These are phyloP conservation scores for Cordyceps farinosa DNA, from an alignment of 2,329 filamentous ascomycete genomes.

Conservation along the genomic window DNA sequence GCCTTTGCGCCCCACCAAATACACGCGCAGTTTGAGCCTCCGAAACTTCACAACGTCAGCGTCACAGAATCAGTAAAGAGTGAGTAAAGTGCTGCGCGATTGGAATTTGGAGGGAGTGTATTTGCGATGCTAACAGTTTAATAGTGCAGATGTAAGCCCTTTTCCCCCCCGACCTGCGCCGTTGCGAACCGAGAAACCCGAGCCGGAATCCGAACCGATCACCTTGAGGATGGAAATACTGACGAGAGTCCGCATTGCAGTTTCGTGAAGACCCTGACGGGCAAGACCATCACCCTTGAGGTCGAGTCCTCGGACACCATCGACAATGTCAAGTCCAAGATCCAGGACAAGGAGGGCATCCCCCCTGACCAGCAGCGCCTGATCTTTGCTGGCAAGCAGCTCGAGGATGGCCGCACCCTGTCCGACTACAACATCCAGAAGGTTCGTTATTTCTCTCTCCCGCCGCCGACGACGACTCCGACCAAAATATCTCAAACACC, in stretches of 20 bases:
- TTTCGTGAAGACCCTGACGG: slow-evolving; percentile 99
- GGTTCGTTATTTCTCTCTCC: slow-evolving; percentile 51
- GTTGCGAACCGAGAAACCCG: neutral
- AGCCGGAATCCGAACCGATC: neutral
- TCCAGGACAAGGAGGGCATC: slow-evolving; percentile 99
- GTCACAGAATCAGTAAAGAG: slow-evolving; percentile 55
- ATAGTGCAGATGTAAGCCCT: slow-evolving; percentile 84
- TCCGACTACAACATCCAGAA: slow-evolving; percentile 99
- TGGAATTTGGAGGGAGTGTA: neutral
- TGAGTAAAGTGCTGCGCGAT: slow-evolving; percentile 40
- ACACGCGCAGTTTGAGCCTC: slow-evolving; percentile 37
- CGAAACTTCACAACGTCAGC: slow-evolving; percentile 41
- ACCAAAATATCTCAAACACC: neutral
- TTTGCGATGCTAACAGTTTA: slow-evolving; percentile 45
- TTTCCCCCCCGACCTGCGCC: slow-evolving; percentile 22
- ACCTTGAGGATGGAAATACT: neutral
- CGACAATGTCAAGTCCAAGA: slow-evolving; percentile 99
- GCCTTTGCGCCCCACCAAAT: slow-evolving; percentile 42
- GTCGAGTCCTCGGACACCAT: slow-evolving; percentile 98
- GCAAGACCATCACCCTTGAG: slow-evolving; percentile 87
- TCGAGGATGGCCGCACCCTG: slow-evolving; percentile 95
- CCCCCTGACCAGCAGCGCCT: slow-evolving; percentile 97
- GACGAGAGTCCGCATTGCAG: slow-evolving; percentile 43
- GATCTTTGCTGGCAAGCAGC: slow-evolving; percentile 99
- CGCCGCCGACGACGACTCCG: neutral